Evolutionary conservation across 345 rosid species (phyloP), one percentile per base, ranked within the genome.

Genomic region (Salix viminalis): DNA sequence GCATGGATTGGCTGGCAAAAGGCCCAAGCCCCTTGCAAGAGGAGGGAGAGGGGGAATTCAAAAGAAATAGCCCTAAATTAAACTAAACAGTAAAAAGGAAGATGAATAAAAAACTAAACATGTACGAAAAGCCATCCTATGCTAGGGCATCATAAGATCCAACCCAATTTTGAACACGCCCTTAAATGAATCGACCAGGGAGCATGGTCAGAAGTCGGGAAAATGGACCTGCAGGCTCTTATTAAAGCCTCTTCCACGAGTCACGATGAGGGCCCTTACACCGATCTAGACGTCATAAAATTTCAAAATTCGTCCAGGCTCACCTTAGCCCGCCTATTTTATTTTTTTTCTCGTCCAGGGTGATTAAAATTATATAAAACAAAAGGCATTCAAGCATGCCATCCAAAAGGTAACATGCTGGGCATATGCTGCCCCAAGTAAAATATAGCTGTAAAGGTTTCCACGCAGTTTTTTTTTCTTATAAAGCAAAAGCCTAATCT

Each of bases 331-430:
- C 64, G 64, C 64, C 64, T 58, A 9, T 58, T 58, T 58, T 23
- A 23, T 58, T 10, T 58, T n/a, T 11, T n/a, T 12, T n/a, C 23
- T 9, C 1, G 13, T 23, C 64, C 28, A 23, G 3, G 24, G 64
- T 11, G 46, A 42, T 42, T n/a, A 21, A n/a, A 23, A 23, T 8
- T 1, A 10, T n/a, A 73, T 28, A 50, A 28, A 8, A 32, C 2
- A 13, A 54, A 16, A 10, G 6, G 26, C 42, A 73, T 13, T 26
- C 41, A 68, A 54, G 73, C 78, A 62, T 77, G 79, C 79, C 32
- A 8, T 60, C 34, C 37, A 44, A 70, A 77, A 77, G 48, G 70
- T 48, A 70, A 36, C 75, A 30, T 61, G 70, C 37, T 34, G 26
- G 70, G 42, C 68, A 70, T 61, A 60, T 42, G 69, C 69, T 46